Conservation (phyloP, 78 protist genomes). For the Dictyostelium capitatum region DNA sequence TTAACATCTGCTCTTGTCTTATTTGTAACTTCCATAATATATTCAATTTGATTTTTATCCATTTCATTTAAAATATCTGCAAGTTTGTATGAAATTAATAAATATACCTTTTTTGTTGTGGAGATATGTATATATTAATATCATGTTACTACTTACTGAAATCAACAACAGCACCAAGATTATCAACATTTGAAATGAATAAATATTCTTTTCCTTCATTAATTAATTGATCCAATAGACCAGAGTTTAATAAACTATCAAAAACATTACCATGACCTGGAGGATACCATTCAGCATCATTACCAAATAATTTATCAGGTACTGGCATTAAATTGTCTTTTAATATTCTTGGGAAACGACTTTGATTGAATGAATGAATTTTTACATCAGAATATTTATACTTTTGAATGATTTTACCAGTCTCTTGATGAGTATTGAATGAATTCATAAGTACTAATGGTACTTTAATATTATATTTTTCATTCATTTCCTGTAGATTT, state of each 20-base stretch:
- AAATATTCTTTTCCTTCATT: slow-evolving; percentile 91
- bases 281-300: slow-evolving; percentile 94
- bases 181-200: slow-evolving; percentile 98
- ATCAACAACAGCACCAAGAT: slow-evolving; percentile 99
- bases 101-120: no score
- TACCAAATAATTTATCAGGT: slow-evolving; percentile 60
- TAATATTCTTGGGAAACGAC: slow-evolving; percentile 93
- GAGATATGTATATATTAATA: not conserved
- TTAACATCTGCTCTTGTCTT: slow-evolving; percentile 98
- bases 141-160: not conserved
- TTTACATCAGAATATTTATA: slow-evolving; percentile 72
- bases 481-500: slow-evolving; percentile 88
- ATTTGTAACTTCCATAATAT: slow-evolving; percentile 96
- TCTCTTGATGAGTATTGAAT: slow-evolving; percentile 96
- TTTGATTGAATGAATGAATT: slow-evolving; percentile 91
- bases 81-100: not conserved
- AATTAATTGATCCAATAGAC: slow-evolving; percentile 86
- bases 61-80: slow-evolving; percentile 76
- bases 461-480: slow-evolving; percentile 77
- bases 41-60: slow-evolving; percentile 70
- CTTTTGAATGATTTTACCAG: slow-evolving; percentile 83
- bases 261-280: slow-evolving; percentile 99
- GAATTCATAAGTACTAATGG: slow-evolving; percentile 98
- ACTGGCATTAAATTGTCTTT: slow-evolving; percentile 89
- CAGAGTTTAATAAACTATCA: slow-evolving; percentile 82